These are phyloP conservation scores for Dictyostelium brefeldianum DNA, from an alignment of 78 protist genomes.

Conservation along the genomic window DNA sequence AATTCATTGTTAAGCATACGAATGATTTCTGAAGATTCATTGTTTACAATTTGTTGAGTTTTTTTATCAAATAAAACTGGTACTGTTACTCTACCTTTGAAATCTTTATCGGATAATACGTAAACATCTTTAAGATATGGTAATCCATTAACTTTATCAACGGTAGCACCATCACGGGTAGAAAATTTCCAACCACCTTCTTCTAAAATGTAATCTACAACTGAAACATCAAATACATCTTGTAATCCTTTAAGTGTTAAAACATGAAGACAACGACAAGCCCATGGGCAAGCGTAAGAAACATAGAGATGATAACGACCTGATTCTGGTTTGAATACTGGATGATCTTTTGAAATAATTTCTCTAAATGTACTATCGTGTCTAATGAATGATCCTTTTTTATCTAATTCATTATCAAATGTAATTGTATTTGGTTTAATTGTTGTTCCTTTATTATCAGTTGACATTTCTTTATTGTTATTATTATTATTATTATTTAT, in stretches of 20 bases:
- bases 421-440: constrained; percentile 7
- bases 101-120: constrained; percentile 18
- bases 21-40: constrained; percentile 94
- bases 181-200: constrained; percentile 54
- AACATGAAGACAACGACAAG: background rate
- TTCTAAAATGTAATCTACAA: constrained; percentile 54
- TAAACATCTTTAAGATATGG: background rate
- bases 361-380: constrained; percentile 1
- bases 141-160: constrained; percentile 47
- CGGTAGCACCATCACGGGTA: constrained; percentile 38
- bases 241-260: constrained; percentile 86
- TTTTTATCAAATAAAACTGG: constrained; percentile 93
- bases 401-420: constrained; percentile 24
- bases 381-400: constrained; percentile 31
- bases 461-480: no score
- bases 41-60: constrained; percentile 86
- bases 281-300: constrained; percentile 13
- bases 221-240: constrained; percentile 71
- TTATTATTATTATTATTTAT: no score
- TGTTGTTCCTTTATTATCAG: background rate
- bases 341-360: background rate
- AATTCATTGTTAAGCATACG: constrained; percentile 90
- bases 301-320: constrained; percentile 25
- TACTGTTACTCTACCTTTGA: constrained; percentile 82
- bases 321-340: constrained; percentile 34